A percentile compares a stretch with the other conserved stretches of the same genome.
Conservation (phyloP, 148 eudicot species). For the Persicaria maculosa region DNA sequence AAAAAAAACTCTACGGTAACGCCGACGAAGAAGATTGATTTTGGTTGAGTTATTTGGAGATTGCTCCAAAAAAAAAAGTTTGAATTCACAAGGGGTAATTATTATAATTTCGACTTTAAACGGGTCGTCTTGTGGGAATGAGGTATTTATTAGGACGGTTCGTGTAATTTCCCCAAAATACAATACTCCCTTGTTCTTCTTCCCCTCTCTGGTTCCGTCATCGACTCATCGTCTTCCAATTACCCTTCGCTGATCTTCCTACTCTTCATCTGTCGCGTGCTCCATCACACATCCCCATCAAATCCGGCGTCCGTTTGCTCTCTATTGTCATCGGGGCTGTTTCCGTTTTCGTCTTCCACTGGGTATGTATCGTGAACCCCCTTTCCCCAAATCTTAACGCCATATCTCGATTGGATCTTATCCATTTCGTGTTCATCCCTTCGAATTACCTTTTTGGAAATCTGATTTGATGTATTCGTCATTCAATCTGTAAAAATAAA, state of each 20-base stretch:
- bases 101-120: neutral
- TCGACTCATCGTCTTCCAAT: slow-evolving; percentile 4
- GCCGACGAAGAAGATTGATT: too few species aligned
- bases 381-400: neutral
- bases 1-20: too few species aligned
- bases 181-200: neutral
- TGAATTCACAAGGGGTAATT: neutral
- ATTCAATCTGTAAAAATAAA: neutral
- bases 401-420: neutral
- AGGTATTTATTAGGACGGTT: neutral
- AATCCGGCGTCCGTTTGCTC: neutral
- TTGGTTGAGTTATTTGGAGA: too few species aligned
- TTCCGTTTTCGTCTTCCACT: neutral
- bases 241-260: slow-evolving; percentile 6
- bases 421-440: neutral
- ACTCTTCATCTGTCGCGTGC: slow-evolving; percentile 8
- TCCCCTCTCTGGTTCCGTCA: neutral
- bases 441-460: neutral
- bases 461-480: neutral
- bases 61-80: too few species aligned
- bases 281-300: neutral
- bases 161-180: neutral
- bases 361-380: slow-evolving; percentile 2
- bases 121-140: neutral
- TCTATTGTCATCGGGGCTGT: neutral